Base-by-base conservation (phyloP, 2,329 filamentous ascomycete genomes). In the Bipolaris bicolor region DNA sequence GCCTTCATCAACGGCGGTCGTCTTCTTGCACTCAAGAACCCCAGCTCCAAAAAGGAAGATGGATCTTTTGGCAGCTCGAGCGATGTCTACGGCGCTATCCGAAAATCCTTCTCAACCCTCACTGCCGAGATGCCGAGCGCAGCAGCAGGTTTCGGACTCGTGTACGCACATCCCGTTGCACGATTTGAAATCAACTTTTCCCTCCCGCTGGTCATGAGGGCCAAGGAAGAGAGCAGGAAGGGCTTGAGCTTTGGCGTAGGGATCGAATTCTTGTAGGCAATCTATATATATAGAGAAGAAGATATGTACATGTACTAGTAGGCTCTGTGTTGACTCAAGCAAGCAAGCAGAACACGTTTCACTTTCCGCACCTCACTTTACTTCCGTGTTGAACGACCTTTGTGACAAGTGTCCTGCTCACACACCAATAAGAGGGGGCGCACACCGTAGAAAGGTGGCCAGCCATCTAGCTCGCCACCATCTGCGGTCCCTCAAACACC, bases 111-210 rank as follows among this genome's bases (percentile, higher is more conserved):
- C 11, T 82, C 81, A 5, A 89, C 94, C 60, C 78, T 98, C 15
- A 81, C 83, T 18, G 89, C 88, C 51, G 92, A 91, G 3, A 77
- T 92, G 26, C 95, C 95, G 0, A 97, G 91, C 73, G 82, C 92
- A 33, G 90, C 94, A 1, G 94, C 92, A 1, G 95, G 95, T 24
- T 79, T 97, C 11, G 95, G 95, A 0, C 80, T 99, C 20, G 93
- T 99, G 1, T 99, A 99, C 74, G 95, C 93, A 3, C 94, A 98
- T 71, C 93, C 93, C 0, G 89, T 94, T 18, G 95, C 95, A 10
- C 82, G 95, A 54, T 97, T 99, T 63, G 95, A 99, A 80, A 82
- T 99, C 66, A 99, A 99, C 78, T 97, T 99, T 75, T 92, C 90
- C 68, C 77, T 99, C 65, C 95, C 95, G 1, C 76, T 99, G 57